A percentile compares a stretch with the other conserved stretches of the same genome.
Evolutionary conservation across 208 protist species (phyloP).

Genomic region (Lotmaria passim): DNA sequence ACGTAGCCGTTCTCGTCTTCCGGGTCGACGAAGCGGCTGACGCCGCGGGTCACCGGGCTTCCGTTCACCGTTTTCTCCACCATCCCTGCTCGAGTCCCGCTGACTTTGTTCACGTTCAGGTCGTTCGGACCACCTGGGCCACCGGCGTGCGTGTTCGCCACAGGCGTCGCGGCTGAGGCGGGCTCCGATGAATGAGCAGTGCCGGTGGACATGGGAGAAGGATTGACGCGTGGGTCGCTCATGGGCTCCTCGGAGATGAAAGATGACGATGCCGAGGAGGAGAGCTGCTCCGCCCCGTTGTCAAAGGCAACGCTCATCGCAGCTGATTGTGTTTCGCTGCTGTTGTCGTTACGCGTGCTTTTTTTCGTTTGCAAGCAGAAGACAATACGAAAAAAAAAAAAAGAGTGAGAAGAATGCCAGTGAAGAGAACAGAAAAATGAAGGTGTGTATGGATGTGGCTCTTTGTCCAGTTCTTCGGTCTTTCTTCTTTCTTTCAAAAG

Average conservation of each 20-base stretch:
- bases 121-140: constrained; percentile 16
- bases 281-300: constrained; percentile 21
- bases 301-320: constrained; percentile 21
- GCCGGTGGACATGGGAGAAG: background rate
- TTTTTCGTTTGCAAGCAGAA: background rate
- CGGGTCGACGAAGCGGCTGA: constrained; percentile 27
- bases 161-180: background rate
- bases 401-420: background rate
- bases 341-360: too few relatives aligned
- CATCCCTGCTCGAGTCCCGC: background rate
- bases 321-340: too few relatives aligned
- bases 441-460: too few relatives aligned
- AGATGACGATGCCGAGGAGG: constrained; percentile 37
- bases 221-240: constrained; percentile 11
- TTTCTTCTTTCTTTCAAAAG: too few relatives aligned
- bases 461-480: too few relatives aligned
- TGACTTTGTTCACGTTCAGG: constrained; percentile 33
- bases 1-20: constrained; percentile 34
- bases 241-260: constrained; percentile 21
- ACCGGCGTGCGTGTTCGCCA: background rate
- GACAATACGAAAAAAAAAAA: background rate
- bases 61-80: constrained; percentile 19
- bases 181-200: constrained; percentile 5
- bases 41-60: constrained; percentile 5
- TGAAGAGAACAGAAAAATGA: background rate